Evolutionary conservation across 2,329 filamentous ascomycete genomes (phyloP).

Genomic region (Stachybotrys chartarum): DNA sequence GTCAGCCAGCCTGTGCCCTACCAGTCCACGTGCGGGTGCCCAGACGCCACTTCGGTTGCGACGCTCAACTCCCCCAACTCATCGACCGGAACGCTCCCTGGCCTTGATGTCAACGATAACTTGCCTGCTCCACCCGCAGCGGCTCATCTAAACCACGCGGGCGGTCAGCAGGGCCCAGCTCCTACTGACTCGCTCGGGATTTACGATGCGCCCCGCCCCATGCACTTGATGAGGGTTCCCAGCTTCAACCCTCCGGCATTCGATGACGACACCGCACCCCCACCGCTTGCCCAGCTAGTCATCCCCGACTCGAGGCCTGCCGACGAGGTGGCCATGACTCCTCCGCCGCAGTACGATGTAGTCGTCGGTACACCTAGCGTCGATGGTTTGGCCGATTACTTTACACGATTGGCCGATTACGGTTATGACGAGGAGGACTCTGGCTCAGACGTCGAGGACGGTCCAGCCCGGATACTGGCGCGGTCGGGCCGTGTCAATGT

Average conservation of each 20-base stretch:
- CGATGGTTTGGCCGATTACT: conserved; percentile 77
- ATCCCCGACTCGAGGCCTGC: conserved; percentile 6
- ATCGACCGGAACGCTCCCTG: conserved; percentile 41
- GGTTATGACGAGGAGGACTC: conserved; percentile 40
- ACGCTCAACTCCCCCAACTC: conserved; percentile 65
- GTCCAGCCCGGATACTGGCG: conserved; percentile 37
- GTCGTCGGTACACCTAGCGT: conserved; percentile 65
- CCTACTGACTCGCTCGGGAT: conserved; percentile 3
- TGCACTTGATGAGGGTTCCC: conserved; percentile 75
- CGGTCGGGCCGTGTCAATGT: conserved; percentile 51
- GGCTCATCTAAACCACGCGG: conserved; percentile 34
- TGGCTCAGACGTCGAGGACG: conserved; percentile 35
- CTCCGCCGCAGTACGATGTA: conserved; percentile 76
- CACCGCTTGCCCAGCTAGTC: conserved; percentile 18
- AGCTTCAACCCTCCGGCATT: conserved; percentile 87
- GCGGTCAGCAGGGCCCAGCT: conserved; percentile 10
- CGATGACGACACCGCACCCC: conserved; percentile 56
- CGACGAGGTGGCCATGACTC: conserved; percentile 51
- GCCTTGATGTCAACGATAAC: conserved; percentile 24
- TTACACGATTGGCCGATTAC: conserved; percentile 69
- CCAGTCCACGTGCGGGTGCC: conserved; percentile 46
- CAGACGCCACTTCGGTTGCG: conserved; percentile 39
- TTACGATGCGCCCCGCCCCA: conserved; percentile 51
- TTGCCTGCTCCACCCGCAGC: conserved; percentile 47
- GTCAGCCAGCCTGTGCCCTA: conserved; percentile 40